Evolutionary conservation across 2,329 filamentous ascomycete genomes (phyloP), one percentile per base, ranked within the genome.

Genomic region (Hortaea sp.): DNA sequence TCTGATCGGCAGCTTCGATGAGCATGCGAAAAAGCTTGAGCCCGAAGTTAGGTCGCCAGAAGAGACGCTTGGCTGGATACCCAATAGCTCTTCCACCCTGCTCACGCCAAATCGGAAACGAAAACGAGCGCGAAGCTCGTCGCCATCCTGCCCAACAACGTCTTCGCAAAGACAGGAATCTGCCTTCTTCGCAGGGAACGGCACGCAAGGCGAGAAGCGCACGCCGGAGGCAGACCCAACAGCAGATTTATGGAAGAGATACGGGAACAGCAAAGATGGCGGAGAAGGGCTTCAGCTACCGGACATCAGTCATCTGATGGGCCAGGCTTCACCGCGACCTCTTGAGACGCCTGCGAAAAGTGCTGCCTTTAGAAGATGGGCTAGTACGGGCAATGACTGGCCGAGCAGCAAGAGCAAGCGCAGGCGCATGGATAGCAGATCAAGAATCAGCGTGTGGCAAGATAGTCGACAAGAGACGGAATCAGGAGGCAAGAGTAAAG

Each of bases 51-150:
- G 68, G 12, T 79, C 78, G 1, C 79, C 78, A 0, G 74, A 79
- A 51, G 79, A 82, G 51, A 74, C 78, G 56, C 69, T 82, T 39
- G 70, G 72, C 42, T 82, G 79, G 79, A 73, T 78, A 49, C 62
- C 66, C 9, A 69, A 70, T 9, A 70, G 69, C 51, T 68, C 68
- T 5, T 59, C 55, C 7, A 56, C 65, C 6, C 62, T 63, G 34
- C 66, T 70, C 13, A 69, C 70, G 11, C 58, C 71, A 1, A 63
- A 66, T 32, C 66, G 67, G 40, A 65, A 66, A 52, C 64, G 66
- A 45, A 72, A 71, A 55, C 63, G 71, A 39, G 68, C 69, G 4
- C 59, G 65, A 47, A 73, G 70, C 53, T 73, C 71, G 0, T 73
- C 71, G 38, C 60, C 61, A 3, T 53, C 54, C n/a, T 59, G 59